These are phyloP conservation scores for Rehmannia glutinosa DNA, from an alignment of 257 asterid species.

Conservation along the genomic window DNA sequence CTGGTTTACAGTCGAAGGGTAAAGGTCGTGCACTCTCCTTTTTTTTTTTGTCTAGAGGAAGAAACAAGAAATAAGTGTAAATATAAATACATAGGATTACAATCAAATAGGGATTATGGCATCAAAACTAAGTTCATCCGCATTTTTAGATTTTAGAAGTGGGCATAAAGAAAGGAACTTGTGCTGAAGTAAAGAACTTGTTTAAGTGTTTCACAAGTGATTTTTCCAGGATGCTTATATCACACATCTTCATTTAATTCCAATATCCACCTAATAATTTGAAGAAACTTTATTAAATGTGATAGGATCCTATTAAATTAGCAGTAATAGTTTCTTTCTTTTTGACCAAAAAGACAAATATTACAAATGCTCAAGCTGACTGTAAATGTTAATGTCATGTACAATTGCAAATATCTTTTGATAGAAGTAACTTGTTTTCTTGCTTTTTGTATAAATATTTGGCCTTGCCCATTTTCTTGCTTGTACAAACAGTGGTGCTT, in stretches of 20 bases:
- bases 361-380: no score
- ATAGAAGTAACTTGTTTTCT: slow-evolving; percentile 6
- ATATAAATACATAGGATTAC: no score
- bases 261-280: not conserved
- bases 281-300: not conserved
- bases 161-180: slow-evolving; percentile 42
- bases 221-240: not conserved
- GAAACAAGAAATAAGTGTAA: no score
- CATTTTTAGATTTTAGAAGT: slow-evolving; percentile 19
- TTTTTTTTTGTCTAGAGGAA: no score
- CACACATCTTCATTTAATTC: not conserved
- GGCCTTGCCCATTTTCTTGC: slow-evolving; percentile 6
- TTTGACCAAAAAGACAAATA: not conserved
- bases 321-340: not conserved
- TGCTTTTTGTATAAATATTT: not conserved
- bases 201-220: slow-evolving; percentile 20
- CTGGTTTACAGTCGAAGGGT: no score
- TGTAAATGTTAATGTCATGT: not conserved
- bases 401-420: not conserved
- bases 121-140: not conserved
- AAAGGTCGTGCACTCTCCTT: no score
- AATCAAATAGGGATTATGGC: no score
- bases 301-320: not conserved
- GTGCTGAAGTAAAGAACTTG: slow-evolving; percentile 32
- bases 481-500: slow-evolving; percentile 20